phyloP scores from a whole-genome alignment of 805 yeast genomes.

The Ogataea henricii region DNA sequence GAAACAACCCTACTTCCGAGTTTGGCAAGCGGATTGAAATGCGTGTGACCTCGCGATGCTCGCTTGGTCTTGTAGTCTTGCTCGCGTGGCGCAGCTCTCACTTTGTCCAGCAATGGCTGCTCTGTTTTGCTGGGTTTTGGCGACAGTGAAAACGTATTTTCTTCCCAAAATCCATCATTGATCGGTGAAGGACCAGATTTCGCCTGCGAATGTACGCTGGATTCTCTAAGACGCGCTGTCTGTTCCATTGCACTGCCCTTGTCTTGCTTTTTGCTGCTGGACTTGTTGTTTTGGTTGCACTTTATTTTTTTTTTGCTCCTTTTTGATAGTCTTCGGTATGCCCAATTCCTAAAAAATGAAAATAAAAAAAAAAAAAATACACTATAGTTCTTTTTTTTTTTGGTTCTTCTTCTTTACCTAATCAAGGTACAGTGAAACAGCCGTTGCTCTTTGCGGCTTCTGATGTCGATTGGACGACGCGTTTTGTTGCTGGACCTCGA shows the following conservation, averaged over 20 bases:
- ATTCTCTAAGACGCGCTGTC: background rate
- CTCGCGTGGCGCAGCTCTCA: background rate
- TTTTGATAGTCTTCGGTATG: background rate
- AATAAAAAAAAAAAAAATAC: too few species aligned
- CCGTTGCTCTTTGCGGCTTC: constrained; percentile 3
- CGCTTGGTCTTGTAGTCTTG: constrained; percentile 2
- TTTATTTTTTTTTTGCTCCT: background rate
- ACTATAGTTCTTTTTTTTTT: too few species aligned
- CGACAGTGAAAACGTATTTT: background rate
- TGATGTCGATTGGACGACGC: too few species aligned
- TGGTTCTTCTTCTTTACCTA: background rate
- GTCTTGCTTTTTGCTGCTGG: background rate
- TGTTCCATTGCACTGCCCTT: background rate
- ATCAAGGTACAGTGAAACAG: constrained; percentile 5
- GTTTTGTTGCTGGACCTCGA: too few species aligned
- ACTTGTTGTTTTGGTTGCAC: too few species aligned
- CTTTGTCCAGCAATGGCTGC: background rate
- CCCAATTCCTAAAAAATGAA: background rate
- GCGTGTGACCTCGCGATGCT: background rate
- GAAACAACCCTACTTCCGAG: constrained; percentile 1
- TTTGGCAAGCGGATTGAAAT: constrained; percentile 12
- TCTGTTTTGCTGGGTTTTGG: background rate
- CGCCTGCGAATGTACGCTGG: background rate
- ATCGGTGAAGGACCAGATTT: background rate
- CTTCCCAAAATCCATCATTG: background rate